Conservation (phyloP, 495 filamentous ascomycete genomes). For the Hyphodiscus hymeniophilus region DNA sequence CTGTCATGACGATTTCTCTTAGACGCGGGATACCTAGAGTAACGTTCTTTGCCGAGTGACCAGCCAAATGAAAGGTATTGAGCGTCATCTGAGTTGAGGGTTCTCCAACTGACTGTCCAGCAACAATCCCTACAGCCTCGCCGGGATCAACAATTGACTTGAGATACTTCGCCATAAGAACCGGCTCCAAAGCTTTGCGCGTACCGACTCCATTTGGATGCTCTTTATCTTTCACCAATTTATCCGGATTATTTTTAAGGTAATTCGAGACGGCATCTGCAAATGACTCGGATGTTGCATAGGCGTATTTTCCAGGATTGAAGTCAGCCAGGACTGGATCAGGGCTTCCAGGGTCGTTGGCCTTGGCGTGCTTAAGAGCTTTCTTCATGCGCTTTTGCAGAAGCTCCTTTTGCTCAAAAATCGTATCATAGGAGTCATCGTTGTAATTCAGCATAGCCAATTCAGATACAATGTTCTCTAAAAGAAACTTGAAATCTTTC, state of each 20-base stretch:
- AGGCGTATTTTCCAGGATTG: slow-evolving; percentile 67
- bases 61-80: slow-evolving; percentile 99
- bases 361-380: slow-evolving; percentile 62
- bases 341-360: slow-evolving; percentile 53
- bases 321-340: slow-evolving; percentile 71
- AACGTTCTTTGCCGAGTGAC: slow-evolving; percentile 97
- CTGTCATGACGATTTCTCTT: slow-evolving; percentile 98
- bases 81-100: slow-evolving; percentile 99
- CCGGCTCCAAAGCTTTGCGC: slow-evolving; percentile 71
- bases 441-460: slow-evolving; percentile 29
- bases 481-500: slow-evolving; percentile 80
- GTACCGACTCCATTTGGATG: slow-evolving; percentile 36
- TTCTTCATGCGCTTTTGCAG: slow-evolving; percentile 76
- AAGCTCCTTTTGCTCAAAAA: slow-evolving; percentile 42
- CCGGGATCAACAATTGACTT: slow-evolving; percentile 91
- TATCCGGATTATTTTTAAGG: slow-evolving; percentile 65
- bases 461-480: slow-evolving; percentile 58
- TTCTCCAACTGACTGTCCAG: slow-evolving; percentile 93
- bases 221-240: slow-evolving; percentile 72
- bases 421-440: slow-evolving; percentile 30
- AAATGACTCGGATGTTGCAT: slow-evolving; percentile 86
- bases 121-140: slow-evolving; percentile 96
- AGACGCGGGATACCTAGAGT: slow-evolving; percentile 96
- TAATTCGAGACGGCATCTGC: slow-evolving; percentile 55
- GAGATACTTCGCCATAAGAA: slow-evolving; percentile 87